Conservation (phyloP, 176 grass and related monocot species). For the Lolium multiflorum region DNA sequence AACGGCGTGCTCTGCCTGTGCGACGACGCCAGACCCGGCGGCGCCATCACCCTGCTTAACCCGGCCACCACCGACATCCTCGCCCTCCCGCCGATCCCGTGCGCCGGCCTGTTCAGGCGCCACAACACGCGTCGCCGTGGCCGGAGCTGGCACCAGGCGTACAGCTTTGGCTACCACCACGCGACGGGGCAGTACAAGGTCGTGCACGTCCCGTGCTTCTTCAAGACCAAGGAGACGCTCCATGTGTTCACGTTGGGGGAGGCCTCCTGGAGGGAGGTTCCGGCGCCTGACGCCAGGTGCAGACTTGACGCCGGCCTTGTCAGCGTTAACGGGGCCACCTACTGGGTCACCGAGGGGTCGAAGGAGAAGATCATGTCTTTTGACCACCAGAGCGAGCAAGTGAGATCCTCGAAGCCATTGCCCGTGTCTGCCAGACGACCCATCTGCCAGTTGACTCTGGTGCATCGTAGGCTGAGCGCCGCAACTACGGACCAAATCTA, state of each 20-base stretch:
- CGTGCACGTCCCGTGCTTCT: not conserved
- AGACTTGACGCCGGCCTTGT: not conserved
- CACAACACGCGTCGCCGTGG: not conserved
- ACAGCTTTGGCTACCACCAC: not conserved
- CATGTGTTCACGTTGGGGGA: not conserved
- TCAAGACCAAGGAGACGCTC: not conserved
- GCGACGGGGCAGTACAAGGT: not conserved
- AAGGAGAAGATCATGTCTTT: not conserved
- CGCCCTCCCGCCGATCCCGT: not conserved
- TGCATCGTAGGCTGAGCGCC: not conserved
- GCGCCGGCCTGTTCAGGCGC: not conserved
- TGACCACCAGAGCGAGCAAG: not conserved
- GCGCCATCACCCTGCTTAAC: not conserved
- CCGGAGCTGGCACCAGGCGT: not conserved
- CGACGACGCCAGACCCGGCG: not conserved
- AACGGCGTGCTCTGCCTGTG: slow-evolving; percentile 3
- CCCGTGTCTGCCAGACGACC: not conserved
- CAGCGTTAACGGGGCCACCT: not conserved
- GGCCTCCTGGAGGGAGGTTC: not conserved
- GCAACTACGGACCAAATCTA: not conserved
- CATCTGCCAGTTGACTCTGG: not conserved
- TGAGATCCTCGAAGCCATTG: not conserved
- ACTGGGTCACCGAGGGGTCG: not conserved
- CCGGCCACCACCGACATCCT: not conserved
- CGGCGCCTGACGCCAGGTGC: not conserved